Conservation (phyloP, 331 rosid species). For the Dryas integrifolia region DNA sequence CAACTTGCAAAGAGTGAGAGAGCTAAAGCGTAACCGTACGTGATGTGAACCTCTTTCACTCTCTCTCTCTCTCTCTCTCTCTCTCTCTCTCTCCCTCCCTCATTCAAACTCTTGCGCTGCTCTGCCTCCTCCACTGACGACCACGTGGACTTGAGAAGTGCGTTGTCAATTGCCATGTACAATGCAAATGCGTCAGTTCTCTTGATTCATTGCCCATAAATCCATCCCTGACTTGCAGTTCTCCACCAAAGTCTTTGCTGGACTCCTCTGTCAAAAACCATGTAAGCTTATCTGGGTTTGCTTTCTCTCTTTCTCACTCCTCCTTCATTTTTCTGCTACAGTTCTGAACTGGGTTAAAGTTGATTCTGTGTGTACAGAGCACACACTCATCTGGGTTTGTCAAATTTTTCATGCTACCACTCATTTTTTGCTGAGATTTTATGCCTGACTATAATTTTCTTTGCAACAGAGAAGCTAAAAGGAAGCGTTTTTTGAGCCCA, state of each 20-base stretch:
- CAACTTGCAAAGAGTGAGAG: too few species aligned
- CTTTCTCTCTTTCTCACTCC: not conserved
- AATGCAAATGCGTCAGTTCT: not conserved
- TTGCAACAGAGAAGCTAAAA: not conserved
- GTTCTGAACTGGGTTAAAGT: not conserved
- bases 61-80: too few species aligned
- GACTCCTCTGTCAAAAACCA: not conserved
- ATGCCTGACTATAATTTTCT: not conserved
- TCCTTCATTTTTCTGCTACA: constrained; percentile 2
- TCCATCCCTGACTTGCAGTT: not conserved
- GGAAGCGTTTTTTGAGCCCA: not conserved
- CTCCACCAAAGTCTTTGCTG: not conserved
- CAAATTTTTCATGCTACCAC: not conserved
- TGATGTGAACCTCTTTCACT: too few species aligned
- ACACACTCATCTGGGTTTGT: not conserved
- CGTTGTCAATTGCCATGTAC: not conserved
- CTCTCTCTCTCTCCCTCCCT: too few species aligned
- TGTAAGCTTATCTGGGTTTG: constrained; percentile 16
- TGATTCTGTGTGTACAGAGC: too few species aligned
- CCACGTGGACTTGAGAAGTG: constrained; percentile 5
- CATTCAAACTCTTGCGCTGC: not conserved
- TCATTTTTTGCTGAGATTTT: not conserved
- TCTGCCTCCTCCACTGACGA: not conserved
- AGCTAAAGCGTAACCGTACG: too few species aligned
- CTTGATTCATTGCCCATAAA: not conserved